These are phyloP conservation scores for Jimgerdemannia lactiflua DNA, from an alignment of 192 early-diverging fungal genomes.

Conservation along the genomic window DNA sequence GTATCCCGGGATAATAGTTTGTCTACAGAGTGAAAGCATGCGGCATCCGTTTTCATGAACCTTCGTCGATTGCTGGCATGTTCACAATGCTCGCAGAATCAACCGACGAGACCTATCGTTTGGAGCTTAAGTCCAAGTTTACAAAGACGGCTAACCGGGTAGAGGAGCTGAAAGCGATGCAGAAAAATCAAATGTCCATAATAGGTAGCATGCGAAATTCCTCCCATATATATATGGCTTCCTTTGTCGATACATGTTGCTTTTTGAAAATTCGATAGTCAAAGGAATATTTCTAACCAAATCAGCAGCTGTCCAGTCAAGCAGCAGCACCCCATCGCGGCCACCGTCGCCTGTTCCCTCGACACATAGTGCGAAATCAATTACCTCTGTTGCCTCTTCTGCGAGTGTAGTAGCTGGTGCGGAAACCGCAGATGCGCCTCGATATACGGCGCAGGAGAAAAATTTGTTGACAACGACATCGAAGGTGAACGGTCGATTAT, in stretches of 20 bases:
- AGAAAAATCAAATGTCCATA: conserved; percentile 6
- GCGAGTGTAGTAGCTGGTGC: not conserved
- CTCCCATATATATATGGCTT: not conserved
- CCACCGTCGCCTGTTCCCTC: too few relatives aligned
- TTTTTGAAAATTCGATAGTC: too few relatives aligned
- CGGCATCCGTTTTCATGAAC: too few relatives aligned
- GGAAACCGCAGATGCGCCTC: not conserved
- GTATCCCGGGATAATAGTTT: not conserved
- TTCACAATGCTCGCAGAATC: not conserved
- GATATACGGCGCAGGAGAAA: conserved; percentile 35
- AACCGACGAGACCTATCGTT: not conserved
- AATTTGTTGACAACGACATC: conserved; percentile 67
- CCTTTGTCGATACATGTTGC: too few relatives aligned
- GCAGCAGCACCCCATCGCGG: too few relatives aligned
- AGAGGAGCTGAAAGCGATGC: conserved; percentile 45
- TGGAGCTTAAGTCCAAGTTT: conserved; percentile 14
- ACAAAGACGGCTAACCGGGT: conserved; percentile 33
- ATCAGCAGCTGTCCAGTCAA: too few relatives aligned
- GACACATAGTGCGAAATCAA: not conserved
- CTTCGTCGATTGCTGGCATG: not conserved
- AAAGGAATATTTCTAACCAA: too few relatives aligned
- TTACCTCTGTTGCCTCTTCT: not conserved
- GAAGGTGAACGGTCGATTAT: conserved; percentile 65
- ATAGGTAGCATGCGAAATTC: not conserved
- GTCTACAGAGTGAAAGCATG: too few relatives aligned